Percentiles rank a stretch among this genome's conserved stretches.
Conservation (phyloP, 495 filamentous ascomycete species). For the Pseudotulostoma volvatum region DNA sequence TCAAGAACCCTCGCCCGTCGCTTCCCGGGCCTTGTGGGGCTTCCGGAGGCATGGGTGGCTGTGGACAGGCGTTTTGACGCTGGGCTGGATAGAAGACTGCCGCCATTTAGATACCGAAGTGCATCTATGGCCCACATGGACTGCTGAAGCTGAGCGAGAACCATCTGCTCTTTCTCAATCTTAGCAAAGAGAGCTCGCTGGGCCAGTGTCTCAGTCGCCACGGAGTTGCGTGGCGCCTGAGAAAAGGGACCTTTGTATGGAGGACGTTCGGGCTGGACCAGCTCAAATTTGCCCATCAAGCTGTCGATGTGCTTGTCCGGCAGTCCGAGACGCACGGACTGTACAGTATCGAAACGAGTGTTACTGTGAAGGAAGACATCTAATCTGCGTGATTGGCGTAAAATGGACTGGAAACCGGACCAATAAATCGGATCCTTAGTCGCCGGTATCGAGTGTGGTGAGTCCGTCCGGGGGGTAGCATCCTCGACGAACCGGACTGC, state of each 20-base stretch:
- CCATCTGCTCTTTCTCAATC: conserved; percentile 65
- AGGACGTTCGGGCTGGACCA: conserved; percentile 30
- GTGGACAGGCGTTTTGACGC: conserved; percentile 41
- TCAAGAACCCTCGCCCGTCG: conserved; percentile 53
- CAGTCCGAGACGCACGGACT: conserved; percentile 57
- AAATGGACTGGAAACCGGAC: conserved; percentile 64
- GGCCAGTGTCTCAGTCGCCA: conserved; percentile 20
- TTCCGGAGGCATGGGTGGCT: conserved; percentile 6
- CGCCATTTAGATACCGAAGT: conserved; percentile 59
- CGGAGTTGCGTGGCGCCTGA: conserved; percentile 35
- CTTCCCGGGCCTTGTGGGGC: conserved; percentile 3
- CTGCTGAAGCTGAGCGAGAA: conserved; percentile 54
- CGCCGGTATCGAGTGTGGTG: conserved; percentile 15
- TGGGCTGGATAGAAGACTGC: conserved; percentile 62
- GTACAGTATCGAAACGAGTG: conserved; percentile 75
- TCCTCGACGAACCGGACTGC: conserved; percentile 56
- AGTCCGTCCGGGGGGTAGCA: conserved; percentile 25
- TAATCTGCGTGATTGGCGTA: conserved; percentile 36
- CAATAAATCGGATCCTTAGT: conserved; percentile 74
- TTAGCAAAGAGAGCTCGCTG: conserved; percentile 33
- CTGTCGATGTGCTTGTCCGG: conserved; percentile 49
- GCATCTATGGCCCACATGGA: conserved; percentile 72
- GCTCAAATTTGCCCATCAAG: conserved; percentile 61
- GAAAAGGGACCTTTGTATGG: conserved; percentile 35
- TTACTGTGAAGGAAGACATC: conserved; percentile 75